Conservation (phyloP, 345 rosid genomes). For the Hibiscus mutabilis region DNA sequence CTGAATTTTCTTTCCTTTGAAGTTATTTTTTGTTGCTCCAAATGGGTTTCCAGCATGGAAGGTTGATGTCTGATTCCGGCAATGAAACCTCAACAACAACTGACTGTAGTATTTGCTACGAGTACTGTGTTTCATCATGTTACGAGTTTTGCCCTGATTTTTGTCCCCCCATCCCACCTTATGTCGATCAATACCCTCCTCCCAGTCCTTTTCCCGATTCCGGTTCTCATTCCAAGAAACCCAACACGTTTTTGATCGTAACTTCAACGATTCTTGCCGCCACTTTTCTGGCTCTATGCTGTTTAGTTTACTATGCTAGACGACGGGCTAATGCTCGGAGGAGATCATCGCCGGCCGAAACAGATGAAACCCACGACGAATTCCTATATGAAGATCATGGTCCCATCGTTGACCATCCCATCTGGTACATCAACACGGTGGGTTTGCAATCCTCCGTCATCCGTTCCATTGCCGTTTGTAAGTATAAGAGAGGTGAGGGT, state of each 20-base stretch:
- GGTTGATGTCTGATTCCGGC: neutral
- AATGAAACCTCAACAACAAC: neutral
- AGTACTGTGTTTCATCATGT: neutral
- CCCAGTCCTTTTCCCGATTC: slow-evolving; percentile 9
- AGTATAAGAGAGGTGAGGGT: slow-evolving; percentile 42
- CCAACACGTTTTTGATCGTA: neutral
- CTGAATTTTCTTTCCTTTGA: neutral
- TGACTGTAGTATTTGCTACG: neutral
- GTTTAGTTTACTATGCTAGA: neutral
- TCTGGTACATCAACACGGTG: slow-evolving; percentile 61
- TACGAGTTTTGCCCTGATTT: neutral
- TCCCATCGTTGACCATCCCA: slow-evolving; percentile 44
- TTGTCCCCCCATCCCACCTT: neutral
- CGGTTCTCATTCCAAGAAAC: neutral
- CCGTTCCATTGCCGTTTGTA: slow-evolving; percentile 39
- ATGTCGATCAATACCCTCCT: neutral
- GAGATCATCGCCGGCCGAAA: neutral
- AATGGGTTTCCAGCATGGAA: slow-evolving; percentile 18
- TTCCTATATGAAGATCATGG: slow-evolving; percentile 35
- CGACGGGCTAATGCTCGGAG: neutral
- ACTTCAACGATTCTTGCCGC: neutral
- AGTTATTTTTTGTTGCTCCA: neutral
- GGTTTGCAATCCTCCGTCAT: slow-evolving; percentile 51
- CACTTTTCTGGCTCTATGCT: slow-evolving; percentile 3
- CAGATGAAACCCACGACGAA: slow-evolving; percentile 18